Evolutionary conservation across 129 eudicot species (phyloP), one percentile per base, ranked within the genome.

Genomic region (Gnaphalium uliginosum): DNA sequence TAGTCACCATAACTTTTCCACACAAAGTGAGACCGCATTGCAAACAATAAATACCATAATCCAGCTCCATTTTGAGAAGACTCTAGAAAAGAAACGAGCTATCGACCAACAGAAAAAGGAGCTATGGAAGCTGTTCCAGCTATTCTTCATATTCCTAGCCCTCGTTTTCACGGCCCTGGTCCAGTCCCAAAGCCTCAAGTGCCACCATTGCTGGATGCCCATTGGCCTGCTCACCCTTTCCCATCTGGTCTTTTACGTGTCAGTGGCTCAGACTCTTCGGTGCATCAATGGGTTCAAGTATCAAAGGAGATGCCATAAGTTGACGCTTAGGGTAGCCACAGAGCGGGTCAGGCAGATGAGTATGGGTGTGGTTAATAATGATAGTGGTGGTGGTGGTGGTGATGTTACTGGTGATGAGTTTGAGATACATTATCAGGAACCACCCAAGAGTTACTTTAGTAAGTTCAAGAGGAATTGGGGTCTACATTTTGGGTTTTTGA

Each of bases 391-490:
- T 35, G 74, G 3, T 19, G 81, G 69, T 1, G 83, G 74, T 2
- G 73, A 43, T 23, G 86, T 78, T 1, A 59, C 10, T 39, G 90
- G 84, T 62, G 95, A 88, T 30, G 89, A 83, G 53, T 75, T 84
- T 33, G 96, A 91, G 83, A 79, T 91, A 8, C 88, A 83, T 76
- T 91, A 91, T 78, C 97, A 91, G 71, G 97, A 91, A 65, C 97
- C 95, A 46, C 96, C 95, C 21, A 86, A 91, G 83, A 91, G 89
- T 81, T 91, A 91, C 73, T 91, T 91, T 80, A 79, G 73, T n/a
- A 82, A 82, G 80, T 82, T 82, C 32, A 82, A 82, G 83, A 78
- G 83, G 77, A 82, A 78, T 48, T 82, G 86, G 83, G 83, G 77
- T 25, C 21, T 78, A 64, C 67, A 78, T 78, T 78, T 83, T 78